These are phyloP conservation scores for Eimeria falciformis DNA, from an alignment of 169 alveolate species.

Conservation along the genomic window DNA sequence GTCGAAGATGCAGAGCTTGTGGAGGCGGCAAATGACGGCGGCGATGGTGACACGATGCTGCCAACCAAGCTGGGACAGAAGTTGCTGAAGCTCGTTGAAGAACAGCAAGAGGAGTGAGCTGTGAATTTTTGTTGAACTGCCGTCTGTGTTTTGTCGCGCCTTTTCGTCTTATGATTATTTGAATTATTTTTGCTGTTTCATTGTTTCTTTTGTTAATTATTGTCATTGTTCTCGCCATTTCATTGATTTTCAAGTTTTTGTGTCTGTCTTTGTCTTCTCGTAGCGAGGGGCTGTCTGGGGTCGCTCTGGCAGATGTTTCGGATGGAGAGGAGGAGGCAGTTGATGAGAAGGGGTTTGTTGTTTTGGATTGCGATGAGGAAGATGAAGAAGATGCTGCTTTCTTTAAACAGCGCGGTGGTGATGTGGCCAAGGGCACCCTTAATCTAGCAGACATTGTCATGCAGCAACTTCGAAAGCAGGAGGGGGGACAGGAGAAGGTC, in stretches of 20 bases:
- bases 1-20: slow-evolving; percentile 35
- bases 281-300: slow-evolving; percentile 23
- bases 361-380: slow-evolving; percentile 57
- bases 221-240: too few species aligned
- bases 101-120: slow-evolving; percentile 62
- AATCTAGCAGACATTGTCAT: slow-evolving; percentile 49
- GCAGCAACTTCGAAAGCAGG: slow-evolving; percentile 43
- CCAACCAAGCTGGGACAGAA: slow-evolving; percentile 64
- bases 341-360: slow-evolving; percentile 60
- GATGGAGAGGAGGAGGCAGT: slow-evolving; percentile 30
- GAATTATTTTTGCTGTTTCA: too few species aligned
- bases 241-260: too few species aligned
- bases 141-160: too few species aligned
- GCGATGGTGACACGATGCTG: slow-evolving; percentile 26
- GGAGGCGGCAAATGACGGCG: neutral
- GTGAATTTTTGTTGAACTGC: too few species aligned
- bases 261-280: neutral
- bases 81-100: slow-evolving; percentile 69
- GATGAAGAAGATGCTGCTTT: slow-evolving; percentile 36
- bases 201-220: too few species aligned
- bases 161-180: too few species aligned
- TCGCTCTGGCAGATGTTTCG: neutral
- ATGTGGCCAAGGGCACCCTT: neutral
- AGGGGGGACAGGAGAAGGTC: neutral
- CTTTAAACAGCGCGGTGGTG: slow-evolving; percentile 2